These are phyloP conservation scores for Pholiota adiposa DNA, from an alignment of 1,284 basidiomycete genomes.

Conservation along the genomic window DNA sequence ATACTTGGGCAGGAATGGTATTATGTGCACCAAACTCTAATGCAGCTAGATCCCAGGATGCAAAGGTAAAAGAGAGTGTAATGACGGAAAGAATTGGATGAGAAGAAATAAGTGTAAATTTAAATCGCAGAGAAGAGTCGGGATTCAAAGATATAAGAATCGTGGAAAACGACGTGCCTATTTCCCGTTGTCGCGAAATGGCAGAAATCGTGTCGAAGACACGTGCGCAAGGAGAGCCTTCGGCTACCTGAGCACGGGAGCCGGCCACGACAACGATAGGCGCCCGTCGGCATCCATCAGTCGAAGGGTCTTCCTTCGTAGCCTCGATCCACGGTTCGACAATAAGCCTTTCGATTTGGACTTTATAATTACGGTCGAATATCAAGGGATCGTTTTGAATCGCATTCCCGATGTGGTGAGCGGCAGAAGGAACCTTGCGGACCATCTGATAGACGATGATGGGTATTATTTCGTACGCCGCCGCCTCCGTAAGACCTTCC, in stretches of 20 bases:
- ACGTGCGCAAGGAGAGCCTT: background rate
- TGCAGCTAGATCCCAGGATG: too few relatives aligned
- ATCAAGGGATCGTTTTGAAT: background rate
- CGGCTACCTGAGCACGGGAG: background rate
- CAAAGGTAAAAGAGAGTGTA: too few relatives aligned
- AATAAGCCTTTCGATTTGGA: background rate
- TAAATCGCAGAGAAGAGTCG: too few relatives aligned
- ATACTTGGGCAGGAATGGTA: too few relatives aligned
- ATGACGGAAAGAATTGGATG: too few relatives aligned
- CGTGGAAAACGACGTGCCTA: too few relatives aligned
- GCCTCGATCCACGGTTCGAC: background rate
- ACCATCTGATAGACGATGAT: background rate
- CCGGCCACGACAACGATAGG: background rate
- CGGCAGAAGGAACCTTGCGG: background rate
- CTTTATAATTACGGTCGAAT: background rate
- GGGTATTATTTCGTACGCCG: background rate
- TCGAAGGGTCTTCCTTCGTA: background rate
- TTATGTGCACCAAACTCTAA: too few relatives aligned
- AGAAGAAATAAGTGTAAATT: too few relatives aligned
- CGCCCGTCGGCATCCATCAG: background rate
- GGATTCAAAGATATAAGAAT: too few relatives aligned
- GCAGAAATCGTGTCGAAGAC: background rate
- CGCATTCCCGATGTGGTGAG: background rate
- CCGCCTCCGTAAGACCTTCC: too few relatives aligned
- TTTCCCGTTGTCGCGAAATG: too few relatives aligned